A percentile compares a stretch with the other conserved stretches of the same genome.
phyloP scores from a whole-genome alignment of 257 asterid species.

The Forsythia viridissima region DNA sequence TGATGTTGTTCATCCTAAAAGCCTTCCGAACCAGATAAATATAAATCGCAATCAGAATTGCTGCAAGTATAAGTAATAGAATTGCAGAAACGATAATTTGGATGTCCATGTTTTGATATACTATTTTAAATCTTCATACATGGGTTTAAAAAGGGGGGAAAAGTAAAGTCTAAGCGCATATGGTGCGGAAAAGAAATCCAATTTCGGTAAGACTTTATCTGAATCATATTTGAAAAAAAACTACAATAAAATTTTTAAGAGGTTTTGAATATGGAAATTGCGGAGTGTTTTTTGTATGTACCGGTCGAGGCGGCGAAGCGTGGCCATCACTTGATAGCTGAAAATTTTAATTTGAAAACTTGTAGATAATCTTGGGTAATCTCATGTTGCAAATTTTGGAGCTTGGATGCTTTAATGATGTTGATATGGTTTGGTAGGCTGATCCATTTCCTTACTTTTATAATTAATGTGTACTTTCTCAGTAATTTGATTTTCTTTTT shows the following conservation, averaged over 20 bases:
- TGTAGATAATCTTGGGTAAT: neutral
- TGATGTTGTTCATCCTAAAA: constrained; percentile 24
- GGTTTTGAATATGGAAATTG: neutral
- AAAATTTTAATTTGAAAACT: neutral
- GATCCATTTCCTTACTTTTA: neutral
- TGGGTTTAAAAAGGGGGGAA: neutral
- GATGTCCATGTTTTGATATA: constrained; percentile 28
- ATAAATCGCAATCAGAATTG: constrained; percentile 42
- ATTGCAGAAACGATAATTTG: constrained; percentile 46
- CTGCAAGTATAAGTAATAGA: constrained; percentile 40
- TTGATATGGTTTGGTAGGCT: neutral
- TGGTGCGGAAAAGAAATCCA: neutral
- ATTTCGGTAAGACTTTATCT: neutral
- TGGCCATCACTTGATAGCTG: neutral
- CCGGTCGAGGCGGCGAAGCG: neutral
- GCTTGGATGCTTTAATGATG: neutral
- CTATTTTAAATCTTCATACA: neutral
- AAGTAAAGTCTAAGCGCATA: no score
- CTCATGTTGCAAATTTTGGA: neutral
- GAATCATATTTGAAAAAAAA: neutral
- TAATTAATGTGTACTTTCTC: neutral
- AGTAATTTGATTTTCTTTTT: no score
- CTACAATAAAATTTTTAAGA: no score
- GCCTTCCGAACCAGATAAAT: constrained; percentile 61
- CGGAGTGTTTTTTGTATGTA: neutral